phyloP scores from a whole-genome alignment of 805 yeast species.

The Sugiyamaella floridensis region DNA sequence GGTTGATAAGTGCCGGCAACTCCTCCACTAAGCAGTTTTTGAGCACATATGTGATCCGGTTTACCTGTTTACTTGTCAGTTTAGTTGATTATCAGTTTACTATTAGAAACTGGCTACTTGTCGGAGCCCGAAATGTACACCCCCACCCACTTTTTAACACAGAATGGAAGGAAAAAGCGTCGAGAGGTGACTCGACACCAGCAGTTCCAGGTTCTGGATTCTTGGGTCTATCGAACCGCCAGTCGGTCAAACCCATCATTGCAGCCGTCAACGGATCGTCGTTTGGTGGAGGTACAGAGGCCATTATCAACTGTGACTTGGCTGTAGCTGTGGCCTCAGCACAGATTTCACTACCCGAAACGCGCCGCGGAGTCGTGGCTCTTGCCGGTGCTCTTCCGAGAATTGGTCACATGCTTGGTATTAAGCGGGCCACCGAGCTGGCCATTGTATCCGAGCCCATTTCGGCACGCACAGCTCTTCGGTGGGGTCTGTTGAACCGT shows the following conservation, averaged over 20 bases:
- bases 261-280: conserved; percentile 25
- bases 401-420: conserved; percentile 17
- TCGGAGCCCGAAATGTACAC: too few relatives aligned
- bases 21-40: too few relatives aligned
- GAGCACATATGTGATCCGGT: too few relatives aligned
- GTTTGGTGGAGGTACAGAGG: conserved; percentile 27
- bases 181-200: background rate
- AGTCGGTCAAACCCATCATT: conserved; percentile 22
- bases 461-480: conserved; percentile 20
- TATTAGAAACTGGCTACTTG: too few relatives aligned
- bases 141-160: background rate
- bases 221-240: conserved; percentile 23
- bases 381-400: conserved; percentile 27
- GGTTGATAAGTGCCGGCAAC: too few relatives aligned
- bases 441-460: conserved; percentile 25
- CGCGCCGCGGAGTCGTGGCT: conserved; percentile 23
- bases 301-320: conserved; percentile 23
- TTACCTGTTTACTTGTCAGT: background rate
- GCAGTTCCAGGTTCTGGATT: conserved; percentile 15
- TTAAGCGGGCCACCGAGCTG: conserved; percentile 23
- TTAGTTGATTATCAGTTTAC: too few relatives aligned
- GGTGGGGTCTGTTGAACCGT: conserved; percentile 23
- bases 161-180: conserved; percentile 3
- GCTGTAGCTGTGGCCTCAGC: conserved; percentile 22
- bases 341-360: conserved; percentile 22